Conservation (phyloP, 345 rosid genomes). For the Laguncularia racemosa region DNA sequence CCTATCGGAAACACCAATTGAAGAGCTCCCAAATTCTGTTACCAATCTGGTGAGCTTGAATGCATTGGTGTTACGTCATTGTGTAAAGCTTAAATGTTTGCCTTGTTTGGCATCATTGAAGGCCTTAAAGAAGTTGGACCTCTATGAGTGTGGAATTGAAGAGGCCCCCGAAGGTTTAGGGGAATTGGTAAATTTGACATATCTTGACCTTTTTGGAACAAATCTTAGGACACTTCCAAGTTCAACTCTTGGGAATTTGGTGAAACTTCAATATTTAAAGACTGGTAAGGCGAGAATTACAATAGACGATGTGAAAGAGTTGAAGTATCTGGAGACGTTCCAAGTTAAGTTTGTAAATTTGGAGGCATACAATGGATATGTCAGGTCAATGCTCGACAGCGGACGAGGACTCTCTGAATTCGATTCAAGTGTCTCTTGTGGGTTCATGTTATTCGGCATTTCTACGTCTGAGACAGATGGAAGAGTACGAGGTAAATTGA, state of each 20-base stretch:
- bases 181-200: conserved; percentile 4
- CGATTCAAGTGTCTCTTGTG: too few relatives aligned
- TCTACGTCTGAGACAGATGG: too few relatives aligned
- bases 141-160: not conserved
- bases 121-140: conserved; percentile 11
- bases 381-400: not conserved
- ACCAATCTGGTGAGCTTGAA: conserved; percentile 3
- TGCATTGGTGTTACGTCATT: not conserved
- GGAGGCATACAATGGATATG: not conserved
- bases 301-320: not conserved
- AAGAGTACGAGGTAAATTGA: too few relatives aligned
- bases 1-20: not conserved
- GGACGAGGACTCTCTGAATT: too few relatives aligned
- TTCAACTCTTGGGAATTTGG: not conserved
- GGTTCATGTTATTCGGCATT: too few relatives aligned
- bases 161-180: conserved; percentile 17
- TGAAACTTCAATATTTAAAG: not conserved
- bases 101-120: conserved; percentile 10
- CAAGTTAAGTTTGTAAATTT: not conserved
- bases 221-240: not conserved
- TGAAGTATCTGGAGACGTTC: conserved; percentile 7
- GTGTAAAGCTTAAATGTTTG: not conserved
- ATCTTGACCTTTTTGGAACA: not conserved
- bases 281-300: not conserved
- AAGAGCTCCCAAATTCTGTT: conserved; percentile 6